A percentile compares a stretch with the other conserved stretches of the same genome.
phyloP scores from a whole-genome alignment of 257 asterid genomes.

The Solanum verrucosum region DNA sequence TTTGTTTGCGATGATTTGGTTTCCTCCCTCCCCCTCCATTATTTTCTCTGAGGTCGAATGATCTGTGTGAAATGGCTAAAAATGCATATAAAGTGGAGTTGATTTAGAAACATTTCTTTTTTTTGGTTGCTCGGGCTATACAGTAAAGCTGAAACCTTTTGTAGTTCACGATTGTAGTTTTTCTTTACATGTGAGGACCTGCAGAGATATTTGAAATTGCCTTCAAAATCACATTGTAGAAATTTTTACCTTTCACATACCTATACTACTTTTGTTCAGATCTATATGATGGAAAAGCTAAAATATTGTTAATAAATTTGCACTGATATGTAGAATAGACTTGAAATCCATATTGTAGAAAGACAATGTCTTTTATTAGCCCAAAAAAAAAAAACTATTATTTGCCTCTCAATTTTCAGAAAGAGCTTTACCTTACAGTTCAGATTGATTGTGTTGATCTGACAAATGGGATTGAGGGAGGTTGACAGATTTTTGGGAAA shows the following conservation, averaged over 20 bases:
- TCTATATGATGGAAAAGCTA: background rate
- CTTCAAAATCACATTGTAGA: background rate
- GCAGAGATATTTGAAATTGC: background rate
- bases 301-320: background rate
- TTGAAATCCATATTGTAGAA: background rate
- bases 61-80: background rate
- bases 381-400: background rate
- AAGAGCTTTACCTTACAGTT: background rate
- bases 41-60: background rate
- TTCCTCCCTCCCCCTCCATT: background rate
- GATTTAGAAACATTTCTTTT: background rate
- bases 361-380: background rate
- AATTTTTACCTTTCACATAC: background rate
- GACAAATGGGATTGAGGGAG: background rate
- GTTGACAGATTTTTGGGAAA: background rate
- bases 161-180: background rate
- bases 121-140: background rate
- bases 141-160: background rate
- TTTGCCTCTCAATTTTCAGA: background rate
- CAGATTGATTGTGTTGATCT: background rate
- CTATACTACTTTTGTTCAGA: background rate
- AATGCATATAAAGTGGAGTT: background rate
- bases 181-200: background rate
- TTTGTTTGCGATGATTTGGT: background rate
- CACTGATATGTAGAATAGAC: background rate